Conservation (phyloP, 139 green algal genomes). For the Mesostigma viride region DNA sequence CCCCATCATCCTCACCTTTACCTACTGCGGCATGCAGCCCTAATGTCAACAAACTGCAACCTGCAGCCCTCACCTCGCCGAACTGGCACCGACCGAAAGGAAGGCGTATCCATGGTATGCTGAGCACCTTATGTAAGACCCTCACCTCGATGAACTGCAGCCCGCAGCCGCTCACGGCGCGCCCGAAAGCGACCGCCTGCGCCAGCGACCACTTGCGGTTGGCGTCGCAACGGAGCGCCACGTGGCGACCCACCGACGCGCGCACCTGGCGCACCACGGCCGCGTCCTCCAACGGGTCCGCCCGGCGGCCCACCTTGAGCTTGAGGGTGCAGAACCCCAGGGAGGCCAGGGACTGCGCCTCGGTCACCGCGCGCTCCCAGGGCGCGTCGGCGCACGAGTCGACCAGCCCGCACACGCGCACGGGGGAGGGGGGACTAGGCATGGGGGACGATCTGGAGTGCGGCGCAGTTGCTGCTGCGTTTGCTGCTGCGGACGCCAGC, state of each 20-base stretch:
- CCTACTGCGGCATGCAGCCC: too few relatives aligned
- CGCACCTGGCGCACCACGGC: conserved; percentile 50
- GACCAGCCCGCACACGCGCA: conserved; percentile 32
- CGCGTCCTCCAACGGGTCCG: conserved; percentile 56
- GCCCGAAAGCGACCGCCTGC: conserved; percentile 48
- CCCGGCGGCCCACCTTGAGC: conserved; percentile 54
- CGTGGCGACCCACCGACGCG: conserved; percentile 37
- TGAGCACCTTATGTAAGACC: too few relatives aligned
- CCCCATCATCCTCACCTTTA: too few relatives aligned
- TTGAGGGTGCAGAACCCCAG: conserved; percentile 52
- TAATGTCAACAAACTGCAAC: too few relatives aligned
- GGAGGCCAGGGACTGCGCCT: conserved; percentile 4
- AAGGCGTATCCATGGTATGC: too few relatives aligned
- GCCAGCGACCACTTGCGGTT: conserved; percentile 73
- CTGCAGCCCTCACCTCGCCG: too few relatives aligned
- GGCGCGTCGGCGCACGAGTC: conserved; percentile 12
- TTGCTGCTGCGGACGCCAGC: too few relatives aligned
- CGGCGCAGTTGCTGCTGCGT: too few relatives aligned
- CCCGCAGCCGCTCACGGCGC: not conserved
- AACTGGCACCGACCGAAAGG: too few relatives aligned
- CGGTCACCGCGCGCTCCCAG: conserved; percentile 10
- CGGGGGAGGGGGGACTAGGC: not conserved
- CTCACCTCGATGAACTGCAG: conserved; percentile 41
- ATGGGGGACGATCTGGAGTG: not conserved
- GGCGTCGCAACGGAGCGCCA: conserved; percentile 71